phyloP scores from a whole-genome alignment of 2,329 filamentous ascomycete species.

The Fusarium longipes region DNA sequence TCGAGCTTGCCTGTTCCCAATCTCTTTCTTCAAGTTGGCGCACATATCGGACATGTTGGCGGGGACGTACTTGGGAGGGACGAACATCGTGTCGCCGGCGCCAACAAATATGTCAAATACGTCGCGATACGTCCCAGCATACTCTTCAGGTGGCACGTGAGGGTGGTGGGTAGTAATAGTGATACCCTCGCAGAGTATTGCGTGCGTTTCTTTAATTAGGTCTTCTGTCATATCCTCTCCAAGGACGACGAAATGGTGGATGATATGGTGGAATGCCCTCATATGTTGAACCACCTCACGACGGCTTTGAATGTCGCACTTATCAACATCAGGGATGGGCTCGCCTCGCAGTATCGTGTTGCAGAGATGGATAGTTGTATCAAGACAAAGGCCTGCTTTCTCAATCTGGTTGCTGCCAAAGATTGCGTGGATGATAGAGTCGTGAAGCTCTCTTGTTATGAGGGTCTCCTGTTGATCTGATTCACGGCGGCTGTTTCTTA shows the following conservation, averaged over 20 bases:
- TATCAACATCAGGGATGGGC: constrained; percentile 17
- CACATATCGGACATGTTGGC: constrained; percentile 46
- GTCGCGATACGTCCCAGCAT: constrained; percentile 44
- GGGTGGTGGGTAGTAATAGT: constrained; percentile 6
- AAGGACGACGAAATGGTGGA: constrained; percentile 18
- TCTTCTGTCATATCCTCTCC: constrained; percentile 26
- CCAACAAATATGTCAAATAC: constrained; percentile 41
- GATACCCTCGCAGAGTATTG: constrained; percentile 24
- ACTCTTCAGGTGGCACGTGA: constrained; percentile 21
- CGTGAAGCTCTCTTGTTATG: no score
- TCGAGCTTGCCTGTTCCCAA: no score
- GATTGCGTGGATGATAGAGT: constrained; percentile 35
- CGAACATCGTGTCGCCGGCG: constrained; percentile 46
- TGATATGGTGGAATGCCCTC: constrained; percentile 36
- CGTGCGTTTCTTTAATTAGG: constrained; percentile 37
- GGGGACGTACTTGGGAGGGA: constrained; percentile 41
- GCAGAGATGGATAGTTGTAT: constrained; percentile 37
- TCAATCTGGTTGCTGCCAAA: constrained; percentile 47
- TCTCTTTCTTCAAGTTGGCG: constrained; percentile 35
- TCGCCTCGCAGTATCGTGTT: constrained; percentile 13
- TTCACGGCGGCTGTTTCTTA: no score
- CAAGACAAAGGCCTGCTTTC: constrained; percentile 27
- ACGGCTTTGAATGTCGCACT: no score
- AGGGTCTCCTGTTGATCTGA: no score
- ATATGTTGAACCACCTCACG: constrained; percentile 42